Conservation (phyloP, 805 yeast genomes). For the Cyberlindnera bimundalis region DNA sequence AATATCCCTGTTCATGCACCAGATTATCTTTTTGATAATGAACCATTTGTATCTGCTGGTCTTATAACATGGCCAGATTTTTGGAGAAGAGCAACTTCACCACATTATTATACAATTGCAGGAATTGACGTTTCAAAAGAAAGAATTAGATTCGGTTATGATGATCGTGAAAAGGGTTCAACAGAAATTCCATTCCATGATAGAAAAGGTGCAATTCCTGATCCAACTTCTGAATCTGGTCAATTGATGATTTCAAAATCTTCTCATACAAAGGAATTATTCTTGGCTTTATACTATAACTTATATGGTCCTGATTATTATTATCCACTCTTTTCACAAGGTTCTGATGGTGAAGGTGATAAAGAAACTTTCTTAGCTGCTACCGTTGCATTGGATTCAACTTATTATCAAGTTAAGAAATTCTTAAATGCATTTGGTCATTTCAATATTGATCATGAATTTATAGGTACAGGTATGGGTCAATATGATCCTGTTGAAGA, state of each 20-base stretch:
- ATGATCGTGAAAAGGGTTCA: constrained; percentile 34
- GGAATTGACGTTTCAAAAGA: constrained; percentile 44
- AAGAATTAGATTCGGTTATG: constrained; percentile 38
- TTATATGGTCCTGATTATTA: constrained; percentile 57
- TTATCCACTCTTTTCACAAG: constrained; percentile 56
- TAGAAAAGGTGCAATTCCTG: constrained; percentile 56
- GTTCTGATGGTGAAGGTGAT: constrained; percentile 53
- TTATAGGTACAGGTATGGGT: constrained; percentile 62
- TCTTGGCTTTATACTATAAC: constrained; percentile 58
- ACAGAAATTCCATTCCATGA: constrained; percentile 50
- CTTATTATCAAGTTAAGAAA: constrained; percentile 58
- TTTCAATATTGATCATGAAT: constrained; percentile 36
- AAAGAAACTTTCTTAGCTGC: constrained; percentile 62
- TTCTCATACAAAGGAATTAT: constrained; percentile 49
- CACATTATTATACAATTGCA: constrained; percentile 66
- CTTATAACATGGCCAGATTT: constrained; percentile 79
- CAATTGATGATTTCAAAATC: constrained; percentile 56
- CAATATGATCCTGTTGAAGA: constrained; percentile 59
- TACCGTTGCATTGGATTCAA: constrained; percentile 52
- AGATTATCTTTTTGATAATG: constrained; percentile 52
- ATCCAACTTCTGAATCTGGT: constrained; percentile 62
- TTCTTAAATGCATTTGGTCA: constrained; percentile 55
- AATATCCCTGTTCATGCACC: constrained; percentile 67
- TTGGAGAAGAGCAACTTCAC: constrained; percentile 82
- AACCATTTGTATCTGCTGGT: constrained; percentile 51